Base-by-base conservation (phyloP, 345 rosid species). In the Moringa oleifera region DNA sequence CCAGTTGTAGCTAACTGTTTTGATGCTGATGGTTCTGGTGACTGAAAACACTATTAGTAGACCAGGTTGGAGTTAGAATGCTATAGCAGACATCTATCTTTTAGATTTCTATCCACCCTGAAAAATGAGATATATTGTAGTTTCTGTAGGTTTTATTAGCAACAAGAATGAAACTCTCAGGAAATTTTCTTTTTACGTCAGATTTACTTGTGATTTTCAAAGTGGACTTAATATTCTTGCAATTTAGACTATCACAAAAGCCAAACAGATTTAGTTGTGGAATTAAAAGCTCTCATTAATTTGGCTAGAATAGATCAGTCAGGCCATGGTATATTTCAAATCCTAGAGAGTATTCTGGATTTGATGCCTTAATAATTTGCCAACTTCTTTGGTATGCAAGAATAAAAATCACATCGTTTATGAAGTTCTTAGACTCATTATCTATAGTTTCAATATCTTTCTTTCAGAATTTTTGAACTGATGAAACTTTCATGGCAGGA, bases 401-500 rank as follows among this genome's bases (percentile, higher is more conserved):
- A 10, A 51, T 7, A 2, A 28, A 28, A 28, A 8, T 28, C 33
- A 28, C 33, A 28, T 28, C 3, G 5, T 2, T 28, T 28, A 28
- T 28, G 3, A 28, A 28, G 33, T 28, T 28, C 3, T 28, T 8
- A 28, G 33, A 28, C 8, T 28, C 8, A 28, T 28, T 8, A 28
- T 28, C 8, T 28, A 3, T 28, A 28, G 8, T 41, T 41, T 41
- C 12, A 41, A 15, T 9, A 23, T 22, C 36, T 31, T 41, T 36
- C 61, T 55, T 75, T 16, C 21, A 41, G 25, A 62, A 54, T 58
- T 53, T 37, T 8, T 67, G 56, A 71, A 50, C 67, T 67, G 58
- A 60, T 71, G 45, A 51, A 58, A 22, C 57, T 18, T 12, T 54
- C 25, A 58, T 73, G 76, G 79, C 89, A 94, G 99, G 97, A 94